These are phyloP conservation scores for Hymenoscyphus linearis DNA, from an alignment of 2,329 filamentous ascomycete species.

Conservation along the genomic window DNA sequence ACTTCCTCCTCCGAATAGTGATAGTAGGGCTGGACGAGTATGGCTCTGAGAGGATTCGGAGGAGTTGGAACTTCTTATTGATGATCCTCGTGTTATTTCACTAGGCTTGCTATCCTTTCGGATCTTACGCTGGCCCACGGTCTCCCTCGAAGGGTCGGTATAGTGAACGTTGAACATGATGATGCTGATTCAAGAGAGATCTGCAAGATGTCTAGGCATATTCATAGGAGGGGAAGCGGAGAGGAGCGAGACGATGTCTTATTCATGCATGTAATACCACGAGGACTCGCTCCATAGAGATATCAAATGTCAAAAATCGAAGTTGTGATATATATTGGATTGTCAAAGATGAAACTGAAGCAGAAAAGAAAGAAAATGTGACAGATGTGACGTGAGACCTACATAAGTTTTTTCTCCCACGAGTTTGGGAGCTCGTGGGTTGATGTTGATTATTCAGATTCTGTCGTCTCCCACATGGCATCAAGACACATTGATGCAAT, in stretches of 20 bases:
- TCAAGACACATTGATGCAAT: not conserved
- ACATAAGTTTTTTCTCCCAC: not conserved
- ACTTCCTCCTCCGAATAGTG: slow-evolving; percentile 31
- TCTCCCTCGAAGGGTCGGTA: slow-evolving; percentile 29
- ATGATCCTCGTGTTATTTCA: slow-evolving; percentile 13
- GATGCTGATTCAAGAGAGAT: slow-evolving; percentile 1
- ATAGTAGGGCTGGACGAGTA: slow-evolving; percentile 16
- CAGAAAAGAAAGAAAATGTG: slow-evolving; percentile 6
- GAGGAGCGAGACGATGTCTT: not conserved
- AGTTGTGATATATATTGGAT: not conserved
- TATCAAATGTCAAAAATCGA: not conserved
- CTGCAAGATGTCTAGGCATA: not conserved
- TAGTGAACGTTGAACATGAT: slow-evolving; percentile 33
- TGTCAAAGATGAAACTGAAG: not conserved
- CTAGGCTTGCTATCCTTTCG: slow-evolving; percentile 22
- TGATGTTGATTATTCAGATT: not conserved
- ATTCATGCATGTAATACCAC: not conserved
- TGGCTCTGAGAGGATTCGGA: slow-evolving; percentile 9
- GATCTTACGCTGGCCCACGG: slow-evolving; percentile 28
- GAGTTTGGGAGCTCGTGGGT: not conserved
- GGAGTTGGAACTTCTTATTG: slow-evolving; percentile 19
- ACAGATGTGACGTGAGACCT: slow-evolving; percentile 7
- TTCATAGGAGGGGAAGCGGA: not conserved
- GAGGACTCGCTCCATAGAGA: not conserved
- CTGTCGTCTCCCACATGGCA: slow-evolving; percentile 10